Percentiles rank a stretch among this genome's conserved stretches.
Evolutionary conservation across 2,329 filamentous ascomycete genomes (phyloP).

Genomic region (Xylaria sp.): DNA sequence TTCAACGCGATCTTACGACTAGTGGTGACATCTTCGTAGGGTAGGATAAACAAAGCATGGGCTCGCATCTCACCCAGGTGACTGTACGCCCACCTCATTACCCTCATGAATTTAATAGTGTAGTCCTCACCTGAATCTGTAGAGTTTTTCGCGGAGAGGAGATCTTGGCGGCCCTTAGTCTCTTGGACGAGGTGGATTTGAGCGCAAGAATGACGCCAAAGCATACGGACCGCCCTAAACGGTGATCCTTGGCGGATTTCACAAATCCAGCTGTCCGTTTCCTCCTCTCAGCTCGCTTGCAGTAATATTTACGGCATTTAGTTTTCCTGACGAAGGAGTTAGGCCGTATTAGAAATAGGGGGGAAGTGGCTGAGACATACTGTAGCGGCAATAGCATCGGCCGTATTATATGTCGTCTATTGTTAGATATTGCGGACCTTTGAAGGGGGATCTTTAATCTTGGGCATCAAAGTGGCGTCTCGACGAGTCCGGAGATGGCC

Average conservation of each 20-base stretch:
- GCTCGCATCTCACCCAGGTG: no score
- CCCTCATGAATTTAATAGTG: no score
- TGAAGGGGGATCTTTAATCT: constrained; percentile 77
- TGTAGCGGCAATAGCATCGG: constrained; percentile 71
- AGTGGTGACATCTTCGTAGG: no score
- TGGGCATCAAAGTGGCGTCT: constrained; percentile 77
- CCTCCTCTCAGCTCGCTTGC: not conserved
- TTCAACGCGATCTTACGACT: no score
- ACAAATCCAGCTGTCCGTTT: not conserved
- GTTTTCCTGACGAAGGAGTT: not conserved
- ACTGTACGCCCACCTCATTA: no score
- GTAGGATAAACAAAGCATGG: no score
- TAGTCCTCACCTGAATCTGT: no score
- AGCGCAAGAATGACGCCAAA: constrained; percentile 48
- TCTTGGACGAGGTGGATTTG: constrained; percentile 61
- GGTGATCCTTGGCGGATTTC: constrained; percentile 56
- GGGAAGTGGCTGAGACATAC: constrained; percentile 25
- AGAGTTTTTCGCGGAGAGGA: no score
- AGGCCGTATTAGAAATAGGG: no score
- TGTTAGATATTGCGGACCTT: constrained; percentile 76
- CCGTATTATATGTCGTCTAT: constrained; percentile 79
- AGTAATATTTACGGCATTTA: constrained; percentile 7
- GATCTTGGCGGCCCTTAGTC: no score
- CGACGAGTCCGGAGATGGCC: constrained; percentile 52
- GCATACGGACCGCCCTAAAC: constrained; percentile 48